Base-by-base conservation (phyloP, 2,329 filamentous ascomycete species). In the Sclerotiophoma versabilis region DNA sequence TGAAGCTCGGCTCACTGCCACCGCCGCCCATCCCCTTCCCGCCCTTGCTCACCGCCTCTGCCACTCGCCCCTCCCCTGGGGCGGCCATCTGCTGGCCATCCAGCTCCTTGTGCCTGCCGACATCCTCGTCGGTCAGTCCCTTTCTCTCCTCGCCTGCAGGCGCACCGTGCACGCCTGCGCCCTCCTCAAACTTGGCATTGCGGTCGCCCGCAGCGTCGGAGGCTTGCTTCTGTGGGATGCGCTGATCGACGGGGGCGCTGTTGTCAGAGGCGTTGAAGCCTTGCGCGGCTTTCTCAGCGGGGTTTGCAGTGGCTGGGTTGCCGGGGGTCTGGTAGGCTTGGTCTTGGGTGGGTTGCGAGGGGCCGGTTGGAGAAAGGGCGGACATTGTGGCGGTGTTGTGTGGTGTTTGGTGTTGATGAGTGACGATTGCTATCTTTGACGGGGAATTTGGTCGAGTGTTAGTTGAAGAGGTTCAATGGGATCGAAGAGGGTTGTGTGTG, bases 41-140 rank as follows among this genome's bases (percentile, higher is more conserved):
- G 19, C 66, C 62, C 43, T 63, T 65, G 9, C 70, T 68, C 8
- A 81, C 79, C 0, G 78, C 78, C 36, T 71, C 71, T 2, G 71
- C 70, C 5, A 82, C 73, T 32, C 71, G 67, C 10, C 78, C 79
- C 59, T 82, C 80, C 0, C 79, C 80, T 0, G 77, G 76, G 17
- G 76, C 75, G 7, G 72, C 76, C 78, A 82, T 81, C 62, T 82
- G 79, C 57, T 76, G 69, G 8, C 68, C 79, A 37, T 81, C 79
- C 19, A 80, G 62, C 68, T 81, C 79, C n/a, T 75, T 71, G 43
- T 76, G 70, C 6, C 75, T 57, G n/a, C 78, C 79, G 22, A 79
- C 68, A 37, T 77, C 72, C 44, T 78, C 74, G 11, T 76, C 58
- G 1, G 68, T 73, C 17, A 71, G 54, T 1, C 77, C 78, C 17